phyloP scores from a whole-genome alignment of 768 basidiomycete genomes.

The Tylopilus subfusipes region DNA sequence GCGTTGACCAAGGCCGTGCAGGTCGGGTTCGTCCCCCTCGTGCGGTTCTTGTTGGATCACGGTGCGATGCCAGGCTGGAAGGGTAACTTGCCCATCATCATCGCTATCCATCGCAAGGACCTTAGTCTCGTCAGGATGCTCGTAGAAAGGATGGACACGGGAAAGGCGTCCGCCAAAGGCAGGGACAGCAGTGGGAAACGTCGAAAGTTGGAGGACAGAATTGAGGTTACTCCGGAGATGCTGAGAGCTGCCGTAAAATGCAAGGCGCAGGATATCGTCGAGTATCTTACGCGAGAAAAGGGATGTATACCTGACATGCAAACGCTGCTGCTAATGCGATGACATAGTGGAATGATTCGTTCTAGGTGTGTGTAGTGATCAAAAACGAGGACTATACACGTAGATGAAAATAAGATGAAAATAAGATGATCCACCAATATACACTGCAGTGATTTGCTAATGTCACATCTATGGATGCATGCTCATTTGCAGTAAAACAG shows the following conservation, averaged over 20 bases:
- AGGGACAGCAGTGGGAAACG: constrained; percentile 38
- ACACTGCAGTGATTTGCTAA: constrained; percentile 17
- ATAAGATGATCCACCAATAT: constrained; percentile 12
- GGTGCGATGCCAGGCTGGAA: constrained; percentile 70
- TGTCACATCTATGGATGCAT: constrained; percentile 27
- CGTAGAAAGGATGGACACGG: constrained; percentile 52
- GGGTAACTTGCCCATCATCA: constrained; percentile 59
- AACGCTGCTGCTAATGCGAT: constrained; percentile 46
- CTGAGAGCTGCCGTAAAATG: constrained; percentile 61
- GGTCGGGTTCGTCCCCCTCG: constrained; percentile 57
- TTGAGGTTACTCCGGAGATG: constrained; percentile 53
- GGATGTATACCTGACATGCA: constrained; percentile 71
- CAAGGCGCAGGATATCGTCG: constrained; percentile 64
- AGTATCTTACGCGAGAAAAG: constrained; percentile 69
- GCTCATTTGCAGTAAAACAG: constrained; percentile 13
- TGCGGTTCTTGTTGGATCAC: constrained; percentile 64
- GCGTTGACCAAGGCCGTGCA: constrained; percentile 77
- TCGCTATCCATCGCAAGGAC: constrained; percentile 73
- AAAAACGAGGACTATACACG: constrained; percentile 1
- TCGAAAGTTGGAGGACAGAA: constrained; percentile 56
- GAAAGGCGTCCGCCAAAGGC: constrained; percentile 21
- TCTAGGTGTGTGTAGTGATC: not conserved
- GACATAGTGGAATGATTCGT: constrained; percentile 7
- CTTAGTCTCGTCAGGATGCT: constrained; percentile 68
- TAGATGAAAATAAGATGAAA: constrained; percentile 4